A percentile compares a stretch with the other conserved stretches of the same genome.
Conservation (phyloP, 495 filamentous ascomycete species). For the Talaromyces liani region DNA sequence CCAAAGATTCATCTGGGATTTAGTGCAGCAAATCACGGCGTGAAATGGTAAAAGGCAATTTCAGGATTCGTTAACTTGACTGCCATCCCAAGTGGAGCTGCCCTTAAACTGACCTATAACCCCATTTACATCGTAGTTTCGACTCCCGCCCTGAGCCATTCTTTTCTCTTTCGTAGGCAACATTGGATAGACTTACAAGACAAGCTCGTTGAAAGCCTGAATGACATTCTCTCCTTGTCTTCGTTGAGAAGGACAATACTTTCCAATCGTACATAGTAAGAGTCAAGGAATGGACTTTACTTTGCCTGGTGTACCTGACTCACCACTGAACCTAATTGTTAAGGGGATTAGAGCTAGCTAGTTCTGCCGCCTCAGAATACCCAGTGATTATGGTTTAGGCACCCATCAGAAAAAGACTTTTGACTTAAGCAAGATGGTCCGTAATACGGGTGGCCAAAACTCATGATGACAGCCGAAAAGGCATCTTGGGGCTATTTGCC, state of each 20-base stretch:
- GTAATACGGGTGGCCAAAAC: neutral
- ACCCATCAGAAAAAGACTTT: too few relatives aligned
- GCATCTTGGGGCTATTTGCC: conserved; percentile 12
- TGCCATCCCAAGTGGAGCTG: neutral
- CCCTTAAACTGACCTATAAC: neutral
- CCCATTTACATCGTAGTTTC: neutral
- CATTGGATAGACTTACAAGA: neutral
- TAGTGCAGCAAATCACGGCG: neutral
- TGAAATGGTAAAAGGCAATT: conserved; percentile 5
- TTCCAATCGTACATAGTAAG: neutral
- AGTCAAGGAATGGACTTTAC: neutral
- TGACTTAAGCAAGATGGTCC: too few relatives aligned
- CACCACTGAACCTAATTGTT: too few relatives aligned
- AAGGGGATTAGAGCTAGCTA: too few relatives aligned
- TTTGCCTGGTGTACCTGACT: too few relatives aligned
- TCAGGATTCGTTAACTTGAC: conserved; percentile 1
- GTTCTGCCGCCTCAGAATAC: too few relatives aligned
- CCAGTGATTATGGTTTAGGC: too few relatives aligned
- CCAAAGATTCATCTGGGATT: neutral
- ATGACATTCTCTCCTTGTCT: neutral
- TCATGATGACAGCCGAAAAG: conserved; percentile 7
- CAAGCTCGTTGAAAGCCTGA: neutral
- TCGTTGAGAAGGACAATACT: neutral
- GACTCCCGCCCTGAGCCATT: neutral
- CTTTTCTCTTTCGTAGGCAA: neutral